These are phyloP conservation scores for Eutreptiella sp. DNA, from an alignment of 208 protist species.

Conservation along the genomic window DNA sequence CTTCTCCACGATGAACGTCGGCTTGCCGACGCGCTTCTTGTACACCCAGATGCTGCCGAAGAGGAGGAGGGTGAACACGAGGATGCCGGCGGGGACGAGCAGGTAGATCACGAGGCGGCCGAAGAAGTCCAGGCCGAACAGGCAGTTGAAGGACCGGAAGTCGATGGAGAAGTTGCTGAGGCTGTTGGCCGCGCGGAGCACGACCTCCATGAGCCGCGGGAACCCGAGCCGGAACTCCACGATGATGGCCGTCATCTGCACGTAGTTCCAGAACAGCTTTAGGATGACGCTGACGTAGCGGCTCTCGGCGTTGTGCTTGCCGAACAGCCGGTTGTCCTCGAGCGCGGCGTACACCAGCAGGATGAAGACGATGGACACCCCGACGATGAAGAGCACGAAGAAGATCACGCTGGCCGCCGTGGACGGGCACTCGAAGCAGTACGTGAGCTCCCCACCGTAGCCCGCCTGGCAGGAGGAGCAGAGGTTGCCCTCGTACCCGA, in stretches of 20 bases:
- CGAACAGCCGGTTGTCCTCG: constrained; percentile 18
- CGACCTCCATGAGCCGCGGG: neutral
- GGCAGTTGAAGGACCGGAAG: constrained; percentile 6
- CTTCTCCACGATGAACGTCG: neutral
- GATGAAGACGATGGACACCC: constrained; percentile 5
- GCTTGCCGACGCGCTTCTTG: neutral
- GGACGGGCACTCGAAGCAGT: no score
- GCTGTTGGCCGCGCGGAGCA: no score
- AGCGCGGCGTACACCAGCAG: constrained; percentile 7
- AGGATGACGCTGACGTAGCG: constrained; percentile 6
- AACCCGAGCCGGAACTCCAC: constrained; percentile 12
- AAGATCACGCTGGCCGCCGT: no score
- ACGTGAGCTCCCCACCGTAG: no score
- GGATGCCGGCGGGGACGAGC: constrained; percentile 1
- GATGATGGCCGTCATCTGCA: constrained; percentile 12
- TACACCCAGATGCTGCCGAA: constrained; percentile 2
- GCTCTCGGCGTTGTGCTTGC: constrained; percentile 7
- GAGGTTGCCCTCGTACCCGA: no score
- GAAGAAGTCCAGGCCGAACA: constrained; percentile 4
- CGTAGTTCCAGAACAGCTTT: constrained; percentile 11
- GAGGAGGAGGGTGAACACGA: constrained; percentile 2
- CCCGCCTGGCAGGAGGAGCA: no score
- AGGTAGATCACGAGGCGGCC: constrained; percentile 4
- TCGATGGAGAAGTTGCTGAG: constrained; percentile 13
- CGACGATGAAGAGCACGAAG: constrained; percentile 11